These are phyloP conservation scores for Apostasia shenzhenica DNA, from an alignment of 106 monocot species.

Conservation along the genomic window DNA sequence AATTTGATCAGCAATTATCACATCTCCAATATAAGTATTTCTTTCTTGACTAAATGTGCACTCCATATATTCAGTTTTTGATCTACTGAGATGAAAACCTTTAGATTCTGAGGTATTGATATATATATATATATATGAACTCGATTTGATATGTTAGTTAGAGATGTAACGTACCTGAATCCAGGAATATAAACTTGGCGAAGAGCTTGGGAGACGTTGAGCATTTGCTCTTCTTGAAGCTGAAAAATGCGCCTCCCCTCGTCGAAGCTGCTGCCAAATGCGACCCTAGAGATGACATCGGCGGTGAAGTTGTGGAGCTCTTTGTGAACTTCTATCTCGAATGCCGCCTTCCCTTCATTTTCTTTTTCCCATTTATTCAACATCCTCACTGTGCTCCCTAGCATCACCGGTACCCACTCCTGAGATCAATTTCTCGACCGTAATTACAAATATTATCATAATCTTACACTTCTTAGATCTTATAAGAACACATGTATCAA, in stretches of 20 bases:
- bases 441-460: not conserved
- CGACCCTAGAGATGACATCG: constrained; percentile 19
- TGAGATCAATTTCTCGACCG: not conserved
- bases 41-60: no score
- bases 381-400: not conserved
- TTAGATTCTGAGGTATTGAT: no score
- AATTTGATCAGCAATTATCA: no score
- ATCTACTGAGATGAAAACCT: no score
- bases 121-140: no score
- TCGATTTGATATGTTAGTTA: no score
- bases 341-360: not conserved
- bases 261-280: constrained; percentile 15
- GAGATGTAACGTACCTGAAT: constrained; percentile 9
- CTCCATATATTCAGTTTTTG: no score
- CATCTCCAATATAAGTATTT: no score
- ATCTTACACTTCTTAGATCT: no score
- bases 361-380: constrained; percentile 4
- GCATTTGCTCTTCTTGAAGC: constrained; percentile 12
- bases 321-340: constrained; percentile 4
- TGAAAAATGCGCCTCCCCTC: constrained; percentile 18
- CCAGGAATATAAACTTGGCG: constrained; percentile 13
- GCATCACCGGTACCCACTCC: constrained; percentile 8
- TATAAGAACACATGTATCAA: no score
- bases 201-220: constrained; percentile 1
- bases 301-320: constrained; percentile 12